A percentile compares a stretch with the other conserved stretches of the same genome.
These are phyloP conservation scores for Lentinula edodes DNA, from an alignment of 768 basidiomycete genomes.

Conservation along the genomic window DNA sequence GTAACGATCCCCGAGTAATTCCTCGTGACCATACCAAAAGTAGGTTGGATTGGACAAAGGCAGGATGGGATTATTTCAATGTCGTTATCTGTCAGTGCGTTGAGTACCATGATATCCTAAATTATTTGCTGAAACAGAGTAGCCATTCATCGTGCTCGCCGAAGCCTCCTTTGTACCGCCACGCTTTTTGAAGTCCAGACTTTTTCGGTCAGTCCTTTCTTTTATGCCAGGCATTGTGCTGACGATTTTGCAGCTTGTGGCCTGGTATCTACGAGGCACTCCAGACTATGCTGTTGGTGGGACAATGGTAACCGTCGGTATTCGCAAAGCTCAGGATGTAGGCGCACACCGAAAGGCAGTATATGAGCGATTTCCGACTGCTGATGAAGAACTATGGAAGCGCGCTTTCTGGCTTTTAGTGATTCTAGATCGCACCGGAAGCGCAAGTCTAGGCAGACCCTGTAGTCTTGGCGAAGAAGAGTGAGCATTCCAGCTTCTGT, in stretches of 20 bases:
- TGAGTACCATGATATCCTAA: not conserved
- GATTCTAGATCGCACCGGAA: conserved; percentile 51
- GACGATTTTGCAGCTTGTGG: conserved; percentile 34
- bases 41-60: conserved; percentile 40
- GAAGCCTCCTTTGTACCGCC: conserved; percentile 49
- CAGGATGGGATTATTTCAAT: conserved; percentile 60
- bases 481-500: conserved; percentile 30
- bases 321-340: conserved; percentile 66
- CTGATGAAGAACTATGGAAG: conserved; percentile 72
- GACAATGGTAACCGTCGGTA: conserved; percentile 47
- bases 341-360: conserved; percentile 68
- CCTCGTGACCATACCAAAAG: conserved; percentile 15
- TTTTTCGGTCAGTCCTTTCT: conserved; percentile 27
- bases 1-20: conserved; percentile 55
- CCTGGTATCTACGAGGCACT: conserved; percentile 50
- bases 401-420: conserved; percentile 73
- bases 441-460: conserved; percentile 49
- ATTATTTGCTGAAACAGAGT: conserved; percentile 6
- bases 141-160: conserved; percentile 44
- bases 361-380: conserved; percentile 38
- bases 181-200: conserved; percentile 62
- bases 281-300: conserved; percentile 46
- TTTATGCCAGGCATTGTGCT: not conserved
- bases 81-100: conserved; percentile 41
- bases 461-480: conserved; percentile 61